Conservation (phyloP, 129 eudicot genomes). For the Artemisia tridentata region DNA sequence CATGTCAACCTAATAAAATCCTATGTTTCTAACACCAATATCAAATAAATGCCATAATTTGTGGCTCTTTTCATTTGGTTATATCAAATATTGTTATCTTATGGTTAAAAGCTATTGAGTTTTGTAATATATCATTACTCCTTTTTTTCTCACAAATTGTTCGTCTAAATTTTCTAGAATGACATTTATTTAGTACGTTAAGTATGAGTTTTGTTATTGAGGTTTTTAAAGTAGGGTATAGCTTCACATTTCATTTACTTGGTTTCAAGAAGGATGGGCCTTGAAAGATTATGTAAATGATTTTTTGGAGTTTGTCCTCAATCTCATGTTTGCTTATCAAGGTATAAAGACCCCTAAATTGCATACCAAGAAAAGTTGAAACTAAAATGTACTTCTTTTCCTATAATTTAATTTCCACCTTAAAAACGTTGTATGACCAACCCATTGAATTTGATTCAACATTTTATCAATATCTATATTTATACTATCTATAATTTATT, state of each 20-base stretch:
- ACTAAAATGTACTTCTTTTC: background rate
- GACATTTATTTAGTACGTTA: too few species aligned
- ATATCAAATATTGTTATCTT: too few species aligned
- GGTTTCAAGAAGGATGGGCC: constrained; percentile 16
- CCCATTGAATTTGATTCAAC: constrained; percentile 2
- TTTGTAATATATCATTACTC: too few species aligned
- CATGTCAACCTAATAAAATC: too few species aligned
- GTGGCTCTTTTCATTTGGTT: too few species aligned
- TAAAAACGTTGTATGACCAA: constrained; percentile 15
- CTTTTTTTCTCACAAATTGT: too few species aligned
- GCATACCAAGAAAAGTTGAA: constrained; percentile 27
- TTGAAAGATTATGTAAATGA: constrained; percentile 20
- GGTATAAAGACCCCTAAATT: constrained; percentile 21
- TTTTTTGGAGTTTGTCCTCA: constrained; percentile 24
- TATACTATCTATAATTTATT: too few species aligned
- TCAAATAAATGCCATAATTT: too few species aligned
- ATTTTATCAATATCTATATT: too few species aligned
- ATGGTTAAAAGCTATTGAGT: too few species aligned
- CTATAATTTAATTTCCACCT: constrained; percentile 4
- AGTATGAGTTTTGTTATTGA: background rate
- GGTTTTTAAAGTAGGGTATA: constrained; percentile 15
- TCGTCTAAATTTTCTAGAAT: too few species aligned
- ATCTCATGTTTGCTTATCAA: constrained; percentile 26
- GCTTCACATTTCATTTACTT: constrained; percentile 18
- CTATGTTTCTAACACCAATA: too few species aligned